Base-by-base conservation (phyloP, 306 rosid species). In the Quercus aquifolioides region DNA sequence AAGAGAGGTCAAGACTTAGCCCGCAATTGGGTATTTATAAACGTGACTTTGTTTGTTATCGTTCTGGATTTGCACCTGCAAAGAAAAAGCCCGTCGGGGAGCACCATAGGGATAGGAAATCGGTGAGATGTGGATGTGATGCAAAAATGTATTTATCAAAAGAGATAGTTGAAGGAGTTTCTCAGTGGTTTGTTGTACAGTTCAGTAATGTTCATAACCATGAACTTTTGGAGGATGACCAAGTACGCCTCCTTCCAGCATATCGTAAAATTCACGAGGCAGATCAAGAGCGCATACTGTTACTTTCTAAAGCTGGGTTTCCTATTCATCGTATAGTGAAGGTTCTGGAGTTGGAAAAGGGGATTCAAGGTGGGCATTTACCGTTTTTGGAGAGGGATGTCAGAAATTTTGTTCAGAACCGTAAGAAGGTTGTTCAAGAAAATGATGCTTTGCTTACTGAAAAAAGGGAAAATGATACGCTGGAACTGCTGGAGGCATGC, bases 311-410 rank as follows among this genome's bases (percentile, higher is more conserved):
- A 80, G 99, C 98, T 0, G 99, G 97, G 65, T 95, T 95, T 84
- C 96, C 99, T 1, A 85, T 95, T 77, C 94, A 93, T 75, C 88
- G 97, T n/a, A 91, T 93, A 77, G 96, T 95, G 84, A 95, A 93
- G 88, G 97, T 91, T 83, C 86, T 95, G 79, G 99, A 95, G 87
- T 83, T 89, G 87, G 99, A 95, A 68, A 95, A 95, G 83, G 99
- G 99, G 51, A 91, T 87, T 86, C 99, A 91, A 56, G 98, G 98
- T 21, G 99, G 97, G 35, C 96, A 91, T 69, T 71, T 95, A 71
- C 98, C 99, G 77, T 95, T 93, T 80, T 83, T 95, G 79, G 99
- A 95, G 85, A 93, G 98, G 84, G 99, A 93, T 78, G 97, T 95
- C 55, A 91, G 98, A 84, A 95, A 95, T 79, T 95, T 95, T 75